Evolutionary conservation across 306 rosid genomes (phyloP).

Genomic region (Cyclanthera cordifolia): DNA sequence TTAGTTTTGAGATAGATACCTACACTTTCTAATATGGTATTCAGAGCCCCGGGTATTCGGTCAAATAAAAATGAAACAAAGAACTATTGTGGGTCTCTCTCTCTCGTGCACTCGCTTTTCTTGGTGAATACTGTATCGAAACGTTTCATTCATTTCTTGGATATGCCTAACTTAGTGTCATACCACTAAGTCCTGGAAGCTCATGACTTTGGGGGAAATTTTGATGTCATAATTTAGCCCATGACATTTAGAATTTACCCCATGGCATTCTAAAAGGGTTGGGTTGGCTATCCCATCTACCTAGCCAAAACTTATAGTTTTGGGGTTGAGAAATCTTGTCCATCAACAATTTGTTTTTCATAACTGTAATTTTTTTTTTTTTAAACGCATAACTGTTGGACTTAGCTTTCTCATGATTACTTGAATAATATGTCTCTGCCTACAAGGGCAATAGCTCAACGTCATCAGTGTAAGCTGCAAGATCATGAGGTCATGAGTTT

Average conservation of each 20-base stretch:
- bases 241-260: neutral
- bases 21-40: too few species aligned
- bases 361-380: too few species aligned
- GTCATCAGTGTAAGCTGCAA: too few species aligned
- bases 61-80: too few species aligned
- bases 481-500: too few species aligned
- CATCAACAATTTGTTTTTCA: neutral
- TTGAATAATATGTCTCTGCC: neutral
- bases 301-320: neutral
- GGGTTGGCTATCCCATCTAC: slow-evolving; percentile 7
- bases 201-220: too few species aligned
- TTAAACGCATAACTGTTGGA: too few species aligned
- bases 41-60: too few species aligned
- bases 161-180: neutral
- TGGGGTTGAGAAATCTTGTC: neutral
- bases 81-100: neutral
- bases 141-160: neutral
- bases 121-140: neutral
- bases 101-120: neutral
- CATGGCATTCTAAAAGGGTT: neutral
- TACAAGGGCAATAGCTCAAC: too few species aligned
- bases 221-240: too few species aligned
- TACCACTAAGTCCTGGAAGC: too few species aligned
- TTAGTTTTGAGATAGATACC: too few species aligned
- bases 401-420: neutral